Evolutionary conservation across 352 stramenopile species (phyloP), one percentile per base, ranked within the genome.

Genomic region (Phytophthora aleatoria): DNA sequence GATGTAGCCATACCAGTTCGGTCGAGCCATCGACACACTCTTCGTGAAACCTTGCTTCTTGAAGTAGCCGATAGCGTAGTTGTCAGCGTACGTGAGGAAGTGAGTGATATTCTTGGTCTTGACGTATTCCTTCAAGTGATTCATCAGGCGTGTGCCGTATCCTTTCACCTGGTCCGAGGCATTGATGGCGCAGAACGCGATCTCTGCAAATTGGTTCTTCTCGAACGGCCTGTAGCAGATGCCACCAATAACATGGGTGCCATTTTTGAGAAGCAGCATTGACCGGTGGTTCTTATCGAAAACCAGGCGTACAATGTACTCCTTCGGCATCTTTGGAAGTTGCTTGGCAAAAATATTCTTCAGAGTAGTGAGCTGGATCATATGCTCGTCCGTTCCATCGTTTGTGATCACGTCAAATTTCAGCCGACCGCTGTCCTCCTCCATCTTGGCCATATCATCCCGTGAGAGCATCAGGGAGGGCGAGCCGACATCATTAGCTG

Each of bases 31-130:
- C 9, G 87, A 92, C 20, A 97, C 91, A 73, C 80, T 88, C 74
- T 89, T 92, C n/a, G 85, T 80, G 42, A 96, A 96, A 9, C 88
- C 88, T 49, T 99, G 97, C 76, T 99, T 99, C 71, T 98, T 98
- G 56, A 98, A 98, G 75, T 99, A 99, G n/a, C 97, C 97, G 62
- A 98, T 98, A 36, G 96, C 97, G 69, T 98, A 99, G 76, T 99
- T 99, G 73, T 99, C 97, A 5, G 98, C 98, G 68, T 99, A 99
- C 24, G 98, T 99, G 42, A 99, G 95, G 64, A 99, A 99, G 70
- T 99, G 76, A 50, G 86, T 95, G 44, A 97, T 93, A 2, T 81
- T 79, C 54, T 96, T 87, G 8, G 70, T 87, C 62, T 98, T 97
- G 15, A 97, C 95, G 64, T 97, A 97, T 71, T 98, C 90, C 76